Base-by-base conservation (phyloP, 768 basidiomycete genomes). In the Lentinus brumalis region DNA sequence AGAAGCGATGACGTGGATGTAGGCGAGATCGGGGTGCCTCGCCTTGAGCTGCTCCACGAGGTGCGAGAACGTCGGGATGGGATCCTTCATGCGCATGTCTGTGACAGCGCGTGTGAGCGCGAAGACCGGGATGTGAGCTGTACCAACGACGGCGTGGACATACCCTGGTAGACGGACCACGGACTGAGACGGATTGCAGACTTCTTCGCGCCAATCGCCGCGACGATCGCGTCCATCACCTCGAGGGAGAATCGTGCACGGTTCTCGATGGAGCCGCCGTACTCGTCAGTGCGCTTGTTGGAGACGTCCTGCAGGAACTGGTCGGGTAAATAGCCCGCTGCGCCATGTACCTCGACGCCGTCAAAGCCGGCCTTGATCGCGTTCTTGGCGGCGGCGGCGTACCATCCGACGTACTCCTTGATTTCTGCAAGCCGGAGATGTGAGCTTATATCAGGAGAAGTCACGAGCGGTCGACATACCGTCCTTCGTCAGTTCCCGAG, bases 51-150 rank as follows among this genome's bases (percentile, higher is more conserved):
- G 53, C 4, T 72, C 53, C 32, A 81, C 76, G 42, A 87, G 62
- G 70, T 86, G 77, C 0, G 74, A 62, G 72, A 83, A 88, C 9
- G 81, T 81, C 0, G 85, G 82, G 2, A 78, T 71, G 0, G 85
- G 86, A 57, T 87, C 77, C 3, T 67, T 60, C 81, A 84, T 83
- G 5, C 74, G 70, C 82, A 87, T 84, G 3, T 31, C 67, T 62
- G 45, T 51, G 3, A 31, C 18, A n/a, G 18, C 40, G 66, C 30
- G 59, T 69, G 66, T 29, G 6, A 38, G 50, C 16, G n/a, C 46
- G 18, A 8, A 30, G 11, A 30, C 35, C 1, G 41, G 38, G 6
- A 26, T 26, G 2, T 26, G 21, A 26, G n/a, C n/a, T n/a, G n/a
- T n/a, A n/a, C n/a, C n/a, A n/a, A n/a, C n/a, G n/a, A 26, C 21